A percentile compares a stretch with the other conserved stretches of the same genome.
Conservation (phyloP, 257 asterid species). For the Gentiana dahurica region DNA sequence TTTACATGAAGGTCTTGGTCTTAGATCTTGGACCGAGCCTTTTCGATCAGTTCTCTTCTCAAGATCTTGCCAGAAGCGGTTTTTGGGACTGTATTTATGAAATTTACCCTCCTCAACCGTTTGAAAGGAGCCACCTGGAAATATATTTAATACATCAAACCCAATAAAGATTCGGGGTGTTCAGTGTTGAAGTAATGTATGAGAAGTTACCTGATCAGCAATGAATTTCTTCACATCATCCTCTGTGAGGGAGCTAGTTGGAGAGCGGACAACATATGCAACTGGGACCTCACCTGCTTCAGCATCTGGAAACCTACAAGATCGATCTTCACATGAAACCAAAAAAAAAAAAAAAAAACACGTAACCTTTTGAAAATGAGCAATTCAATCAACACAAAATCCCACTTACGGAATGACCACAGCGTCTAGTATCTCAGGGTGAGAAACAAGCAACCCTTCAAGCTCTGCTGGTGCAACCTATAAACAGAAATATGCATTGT, state of each 20-base stretch:
- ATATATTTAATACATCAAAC: no score
- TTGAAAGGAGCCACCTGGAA: constrained; percentile 81
- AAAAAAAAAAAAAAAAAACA: no score
- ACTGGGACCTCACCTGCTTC: constrained; percentile 97
- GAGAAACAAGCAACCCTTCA: constrained; percentile 80
- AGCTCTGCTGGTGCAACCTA: constrained; percentile 99
- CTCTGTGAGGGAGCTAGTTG: constrained; percentile 78
- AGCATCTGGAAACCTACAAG: constrained; percentile 69
- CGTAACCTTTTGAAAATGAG: neutral
- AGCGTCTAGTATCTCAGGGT: constrained; percentile 85
- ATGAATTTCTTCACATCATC: constrained; percentile 70
- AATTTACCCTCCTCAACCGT: constrained; percentile 57
- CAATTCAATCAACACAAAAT: neutral
- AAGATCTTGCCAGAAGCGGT: constrained; percentile 84
- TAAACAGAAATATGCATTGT: neutral
- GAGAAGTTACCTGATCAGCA: constrained; percentile 63
- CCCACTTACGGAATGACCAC: constrained; percentile 83
- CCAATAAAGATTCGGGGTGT: no score
- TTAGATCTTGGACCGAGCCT: constrained; percentile 57
- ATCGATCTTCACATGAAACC: neutral
- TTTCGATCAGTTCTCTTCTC: constrained; percentile 71
- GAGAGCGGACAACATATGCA: constrained; percentile 79
- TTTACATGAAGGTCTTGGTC: neutral
- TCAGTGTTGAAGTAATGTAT: no score
- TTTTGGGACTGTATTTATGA: constrained; percentile 70